phyloP scores from a whole-genome alignment of 768 basidiomycete genomes.

The Sporobolomyces phaffii region DNA sequence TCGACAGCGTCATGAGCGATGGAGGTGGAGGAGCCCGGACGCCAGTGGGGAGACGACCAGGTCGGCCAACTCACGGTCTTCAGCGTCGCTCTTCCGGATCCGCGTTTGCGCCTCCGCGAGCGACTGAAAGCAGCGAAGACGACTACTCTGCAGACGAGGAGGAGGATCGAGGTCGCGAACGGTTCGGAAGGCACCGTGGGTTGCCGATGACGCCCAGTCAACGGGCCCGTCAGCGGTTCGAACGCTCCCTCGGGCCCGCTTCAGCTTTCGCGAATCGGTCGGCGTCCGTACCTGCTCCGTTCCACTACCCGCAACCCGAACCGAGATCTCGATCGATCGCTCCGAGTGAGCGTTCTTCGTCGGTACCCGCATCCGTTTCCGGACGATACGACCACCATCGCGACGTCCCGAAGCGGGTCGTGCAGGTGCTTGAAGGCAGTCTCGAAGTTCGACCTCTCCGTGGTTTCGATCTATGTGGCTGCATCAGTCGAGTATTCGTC shows the following conservation, averaged over 20 bases:
- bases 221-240: neutral
- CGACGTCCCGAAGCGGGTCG: constrained; percentile 27
- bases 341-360: constrained; percentile 24
- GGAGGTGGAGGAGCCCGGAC: constrained; percentile 20
- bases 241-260: constrained; percentile 2
- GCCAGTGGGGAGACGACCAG: constrained; percentile 9
- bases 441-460: constrained; percentile 55
- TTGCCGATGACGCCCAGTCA: neutral
- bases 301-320: constrained; percentile 1
- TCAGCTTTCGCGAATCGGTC: constrained; percentile 8
- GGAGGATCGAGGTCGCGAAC: constrained; percentile 26
- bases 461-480: constrained; percentile 89
- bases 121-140: constrained; percentile 1
- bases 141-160: neutral
- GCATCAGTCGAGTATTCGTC: constrained; percentile 84
- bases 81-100: constrained; percentile 8
- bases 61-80: neutral
- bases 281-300: constrained; percentile 15
- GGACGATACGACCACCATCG: neutral
- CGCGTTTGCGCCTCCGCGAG: neutral
- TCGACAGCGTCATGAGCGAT: constrained; percentile 16
- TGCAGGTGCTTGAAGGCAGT: constrained; percentile 58
- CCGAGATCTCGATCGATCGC: constrained; percentile 7
- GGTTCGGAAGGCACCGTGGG: neutral
- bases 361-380: constrained; percentile 25